These are phyloP conservation scores for Rhexocercosporidium sp. DNA, from an alignment of 2,329 filamentous ascomycete species.

Conservation along the genomic window DNA sequence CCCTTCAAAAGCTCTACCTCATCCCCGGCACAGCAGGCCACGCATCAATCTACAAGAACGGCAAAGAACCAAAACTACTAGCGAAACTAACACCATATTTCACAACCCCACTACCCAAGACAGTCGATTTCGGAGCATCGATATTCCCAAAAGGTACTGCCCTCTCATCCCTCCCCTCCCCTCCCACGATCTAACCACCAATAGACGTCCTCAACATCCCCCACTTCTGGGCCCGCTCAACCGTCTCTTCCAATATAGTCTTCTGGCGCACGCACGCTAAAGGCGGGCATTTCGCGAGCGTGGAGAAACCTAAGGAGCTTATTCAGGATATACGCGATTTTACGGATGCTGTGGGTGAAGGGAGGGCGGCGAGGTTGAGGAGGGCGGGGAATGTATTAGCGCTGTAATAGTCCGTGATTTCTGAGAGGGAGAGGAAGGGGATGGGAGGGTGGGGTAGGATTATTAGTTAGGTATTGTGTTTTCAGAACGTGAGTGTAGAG, in stretches of 20 bases:
- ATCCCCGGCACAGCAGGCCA: slow-evolving; percentile 31
- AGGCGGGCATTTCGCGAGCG: slow-evolving; percentile 60
- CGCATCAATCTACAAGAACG: slow-evolving; percentile 31
- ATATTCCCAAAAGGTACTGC: slow-evolving; percentile 32
- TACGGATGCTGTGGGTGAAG: slow-evolving; percentile 57
- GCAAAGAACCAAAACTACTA: slow-evolving; percentile 22
- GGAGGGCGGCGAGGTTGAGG: slow-evolving; percentile 44
- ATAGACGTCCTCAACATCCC: slow-evolving; percentile 29
- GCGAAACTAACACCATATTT: slow-evolving; percentile 6
- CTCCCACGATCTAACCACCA: too few relatives aligned
- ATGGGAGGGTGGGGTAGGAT: neutral
- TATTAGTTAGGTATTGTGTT: too few relatives aligned
- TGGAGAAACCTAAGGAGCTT: slow-evolving; percentile 59
- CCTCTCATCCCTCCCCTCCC: neutral
- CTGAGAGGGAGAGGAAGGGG: neutral
- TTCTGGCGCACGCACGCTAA: slow-evolving; percentile 50
- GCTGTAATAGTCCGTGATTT: neutral
- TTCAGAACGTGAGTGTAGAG: too few relatives aligned
- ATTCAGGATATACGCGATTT: slow-evolving; percentile 51
- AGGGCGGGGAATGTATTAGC: slow-evolving; percentile 23
- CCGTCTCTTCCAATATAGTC: slow-evolving; percentile 62
- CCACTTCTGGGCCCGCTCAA: slow-evolving; percentile 56
- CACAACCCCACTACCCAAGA: slow-evolving; percentile 9
- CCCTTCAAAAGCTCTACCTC: slow-evolving; percentile 25
- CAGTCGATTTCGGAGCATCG: slow-evolving; percentile 34